phyloP scores from a whole-genome alignment of 495 filamentous ascomycete species.

The Aspergillus asperescens region DNA sequence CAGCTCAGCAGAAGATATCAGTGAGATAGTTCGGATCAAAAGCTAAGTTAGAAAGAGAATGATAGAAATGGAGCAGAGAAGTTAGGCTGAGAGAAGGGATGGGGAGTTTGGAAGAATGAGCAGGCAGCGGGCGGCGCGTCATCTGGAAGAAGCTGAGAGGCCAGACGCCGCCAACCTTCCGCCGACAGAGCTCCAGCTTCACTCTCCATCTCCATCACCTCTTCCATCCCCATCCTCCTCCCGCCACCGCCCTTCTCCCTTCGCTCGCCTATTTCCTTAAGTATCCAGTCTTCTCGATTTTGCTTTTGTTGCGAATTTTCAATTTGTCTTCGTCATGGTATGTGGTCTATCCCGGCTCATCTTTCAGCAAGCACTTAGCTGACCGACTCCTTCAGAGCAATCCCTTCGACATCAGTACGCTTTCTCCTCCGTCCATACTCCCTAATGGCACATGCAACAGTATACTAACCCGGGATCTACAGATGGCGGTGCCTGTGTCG shows the following conservation, averaged over 20 bases:
- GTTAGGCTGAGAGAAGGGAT: background rate
- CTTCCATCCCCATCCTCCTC: slow-evolving; percentile 10
- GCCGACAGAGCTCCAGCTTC: slow-evolving; percentile 15
- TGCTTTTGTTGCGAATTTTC: background rate
- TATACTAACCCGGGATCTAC: slow-evolving; percentile 26
- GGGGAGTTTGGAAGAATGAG: slow-evolving; percentile 3
- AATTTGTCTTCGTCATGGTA: slow-evolving; percentile 21
- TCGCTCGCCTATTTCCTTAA: background rate
- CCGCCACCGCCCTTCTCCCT: slow-evolving; percentile 2
- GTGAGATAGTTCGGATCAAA: background rate
- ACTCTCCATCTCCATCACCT: slow-evolving; percentile 27
- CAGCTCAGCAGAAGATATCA: background rate
- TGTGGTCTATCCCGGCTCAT: slow-evolving; percentile 13
- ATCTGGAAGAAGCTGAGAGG: slow-evolving; percentile 36
- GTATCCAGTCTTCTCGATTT: background rate
- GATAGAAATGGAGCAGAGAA: slow-evolving; percentile 4
- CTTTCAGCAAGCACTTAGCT: slow-evolving; percentile 21
- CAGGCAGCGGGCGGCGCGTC: slow-evolving; percentile 45
- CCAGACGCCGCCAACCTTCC: slow-evolving; percentile 24
- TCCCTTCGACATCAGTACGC: slow-evolving; percentile 85
- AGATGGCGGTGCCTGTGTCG: slow-evolving; percentile 96
- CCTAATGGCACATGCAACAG: slow-evolving; percentile 1
- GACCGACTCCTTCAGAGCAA: slow-evolving; percentile 52
- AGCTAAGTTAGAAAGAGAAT: background rate
- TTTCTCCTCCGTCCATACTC: background rate